phyloP scores from a whole-genome alignment of 768 basidiomycete species.

The Tulasnella sp. region DNA sequence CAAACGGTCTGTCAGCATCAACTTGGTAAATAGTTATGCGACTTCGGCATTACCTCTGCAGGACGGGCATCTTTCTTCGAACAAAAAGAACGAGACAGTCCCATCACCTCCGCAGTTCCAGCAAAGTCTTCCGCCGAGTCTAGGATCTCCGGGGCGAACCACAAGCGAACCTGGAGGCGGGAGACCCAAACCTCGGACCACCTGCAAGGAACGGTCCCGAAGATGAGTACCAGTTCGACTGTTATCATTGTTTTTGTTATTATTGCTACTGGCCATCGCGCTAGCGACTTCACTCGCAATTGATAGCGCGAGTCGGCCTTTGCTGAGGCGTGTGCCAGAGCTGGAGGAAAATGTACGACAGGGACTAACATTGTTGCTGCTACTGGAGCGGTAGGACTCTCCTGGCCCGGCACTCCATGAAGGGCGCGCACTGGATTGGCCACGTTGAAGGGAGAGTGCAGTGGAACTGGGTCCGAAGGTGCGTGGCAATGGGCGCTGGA shows the following conservation, averaged over 20 bases:
- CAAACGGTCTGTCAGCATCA: neutral
- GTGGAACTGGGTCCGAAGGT: neutral
- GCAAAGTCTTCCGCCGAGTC: slow-evolving; percentile 57
- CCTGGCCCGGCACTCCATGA: neutral
- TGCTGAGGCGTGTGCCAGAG: neutral
- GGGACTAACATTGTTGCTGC: neutral
- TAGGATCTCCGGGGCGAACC: slow-evolving; percentile 52
- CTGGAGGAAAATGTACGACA: neutral
- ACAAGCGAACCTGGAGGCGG: slow-evolving; percentile 36
- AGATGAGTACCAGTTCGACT: neutral
- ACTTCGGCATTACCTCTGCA: slow-evolving; percentile 38
- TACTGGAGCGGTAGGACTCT: neutral
- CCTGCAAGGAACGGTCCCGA: neutral
- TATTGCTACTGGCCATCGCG: neutral
- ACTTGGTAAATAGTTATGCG: neutral
- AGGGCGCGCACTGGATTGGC: neutral
- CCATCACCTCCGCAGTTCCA: slow-evolving; percentile 56
- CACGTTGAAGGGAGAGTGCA: slow-evolving; percentile 9
- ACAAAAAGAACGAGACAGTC: slow-evolving; percentile 37
- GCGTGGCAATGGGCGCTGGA: slow-evolving; percentile 31
- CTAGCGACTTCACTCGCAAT: slow-evolving; percentile 8
- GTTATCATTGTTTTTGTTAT: too few species aligned
- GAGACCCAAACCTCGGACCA: neutral
- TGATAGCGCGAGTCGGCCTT: slow-evolving; percentile 12
- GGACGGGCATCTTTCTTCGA: slow-evolving; percentile 43